A percentile compares a stretch with the other conserved stretches of the same genome.
These are phyloP conservation scores for Wickerhamiella kurtzmanii DNA, from an alignment of 805 yeast species.

Conservation along the genomic window DNA sequence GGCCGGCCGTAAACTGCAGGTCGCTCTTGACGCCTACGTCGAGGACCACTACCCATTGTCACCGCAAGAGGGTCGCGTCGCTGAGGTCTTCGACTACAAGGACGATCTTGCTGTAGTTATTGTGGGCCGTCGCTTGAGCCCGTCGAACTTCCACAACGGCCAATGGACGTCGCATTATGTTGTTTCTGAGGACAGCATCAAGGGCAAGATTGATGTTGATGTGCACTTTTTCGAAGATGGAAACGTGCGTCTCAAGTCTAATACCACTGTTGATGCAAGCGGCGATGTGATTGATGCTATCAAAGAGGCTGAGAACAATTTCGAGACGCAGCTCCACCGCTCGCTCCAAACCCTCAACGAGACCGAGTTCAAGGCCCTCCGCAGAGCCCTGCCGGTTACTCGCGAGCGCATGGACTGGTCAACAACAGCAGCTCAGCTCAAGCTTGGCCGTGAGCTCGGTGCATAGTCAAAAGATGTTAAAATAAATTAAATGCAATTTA, in stretches of 20 bases:
- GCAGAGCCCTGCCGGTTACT: constrained; percentile 87
- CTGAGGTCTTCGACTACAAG: constrained; percentile 31
- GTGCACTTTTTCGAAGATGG: constrained; percentile 96
- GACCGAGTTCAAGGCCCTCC: constrained; percentile 61
- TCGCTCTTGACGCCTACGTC: constrained; percentile 38
- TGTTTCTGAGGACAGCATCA: constrained; percentile 26
- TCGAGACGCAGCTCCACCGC: constrained; percentile 46
- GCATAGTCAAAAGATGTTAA: constrained; percentile 5
- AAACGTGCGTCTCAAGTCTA: constrained; percentile 62
- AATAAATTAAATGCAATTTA: background rate
- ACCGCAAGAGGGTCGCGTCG: constrained; percentile 31
- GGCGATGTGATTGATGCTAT: constrained; percentile 26
- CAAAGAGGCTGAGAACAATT: constrained; percentile 39
- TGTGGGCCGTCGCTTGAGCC: constrained; percentile 58
- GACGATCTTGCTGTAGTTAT: constrained; percentile 35
- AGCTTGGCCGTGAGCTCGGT: constrained; percentile 42
- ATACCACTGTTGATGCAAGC: constrained; percentile 20
- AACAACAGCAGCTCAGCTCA: constrained; percentile 76
- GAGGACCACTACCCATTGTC: constrained; percentile 45
- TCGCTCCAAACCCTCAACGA: constrained; percentile 66
- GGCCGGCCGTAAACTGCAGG: constrained; percentile 10
- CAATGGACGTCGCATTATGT: constrained; percentile 65
- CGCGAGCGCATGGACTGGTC: constrained; percentile 93
- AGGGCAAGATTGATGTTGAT: constrained; percentile 50
- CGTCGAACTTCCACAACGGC: constrained; percentile 77